Base-by-base conservation (phyloP, 2,329 filamentous ascomycete genomes). In the Aureobasidium pullulans region DNA sequence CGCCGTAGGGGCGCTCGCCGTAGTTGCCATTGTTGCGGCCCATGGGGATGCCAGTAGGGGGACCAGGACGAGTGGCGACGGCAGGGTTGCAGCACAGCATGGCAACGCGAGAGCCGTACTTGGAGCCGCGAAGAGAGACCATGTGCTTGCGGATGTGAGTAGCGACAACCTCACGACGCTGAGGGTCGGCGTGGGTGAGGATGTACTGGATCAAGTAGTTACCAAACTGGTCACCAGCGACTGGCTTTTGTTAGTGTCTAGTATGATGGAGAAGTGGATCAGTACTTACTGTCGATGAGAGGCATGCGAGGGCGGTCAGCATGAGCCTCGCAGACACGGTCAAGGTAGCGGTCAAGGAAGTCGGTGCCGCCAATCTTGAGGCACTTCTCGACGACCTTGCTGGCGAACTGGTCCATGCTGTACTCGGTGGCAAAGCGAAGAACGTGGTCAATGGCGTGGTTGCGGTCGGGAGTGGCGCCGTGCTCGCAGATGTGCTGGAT, bases 401-500 rank as follows among this genome's bases (percentile, higher is more conserved):
- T 99, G 44, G 94, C 95, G 71, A 96, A 99, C 70, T 99, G 94
- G 67, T 99, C 94, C 83, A 96, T 96, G 75, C 93, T 97, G 76
- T 97, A 99, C 75, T 96, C 92, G 15, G 90, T 89, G 34, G 92
- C 90, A 74, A 90, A 96, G 64, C 87, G 87, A 65, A 99, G 88
- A 69, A 99, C 93, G 73, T 97, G 93, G 66, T 99, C 93, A 68
- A 96, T 87, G 46, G 95, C 94, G 66, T 92, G 88, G 74, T 88
- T 93, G 67, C 93, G 92, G 74, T 99, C 95, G 42, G 87, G 86
- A 34, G 92, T 88, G 60, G 88, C 88, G 53, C 95, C 93, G 71
- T 99, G 94, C 74, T 99, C 94, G 75, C 94, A 99, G 67, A 99
- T 91, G 75, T 99, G 94, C 76, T 99, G 94, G 68, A 99, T 97